phyloP scores from a whole-genome alignment of 768 basidiomycete species.

The Termitomyces sp. region DNA sequence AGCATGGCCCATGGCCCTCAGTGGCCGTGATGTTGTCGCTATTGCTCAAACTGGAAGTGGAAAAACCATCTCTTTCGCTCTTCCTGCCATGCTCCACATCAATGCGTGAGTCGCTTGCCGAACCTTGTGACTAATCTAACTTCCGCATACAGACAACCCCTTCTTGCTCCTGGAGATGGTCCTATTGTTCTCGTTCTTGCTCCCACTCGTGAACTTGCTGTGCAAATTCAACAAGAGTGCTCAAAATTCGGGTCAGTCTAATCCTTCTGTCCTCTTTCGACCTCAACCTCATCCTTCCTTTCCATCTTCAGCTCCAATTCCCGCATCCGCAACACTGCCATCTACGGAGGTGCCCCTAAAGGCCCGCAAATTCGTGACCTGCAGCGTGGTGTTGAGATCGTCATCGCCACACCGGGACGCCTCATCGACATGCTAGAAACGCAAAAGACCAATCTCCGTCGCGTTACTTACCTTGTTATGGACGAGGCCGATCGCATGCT shows the following conservation, averaged over 20 bases:
- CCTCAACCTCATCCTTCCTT: background rate
- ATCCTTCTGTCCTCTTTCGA: background rate
- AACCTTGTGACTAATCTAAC: constrained; percentile 10
- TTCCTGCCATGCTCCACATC: constrained; percentile 99
- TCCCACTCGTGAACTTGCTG: constrained; percentile 96
- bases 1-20: constrained; percentile 98
- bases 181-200: constrained; percentile 96
- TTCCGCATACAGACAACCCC: constrained; percentile 63
- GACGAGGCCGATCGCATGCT: constrained; percentile 99
- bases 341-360: constrained; percentile 98
- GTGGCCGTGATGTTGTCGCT: constrained; percentile 89
- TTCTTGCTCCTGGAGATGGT: constrained; percentile 90
- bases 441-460: constrained; percentile 92
- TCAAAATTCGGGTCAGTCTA: constrained; percentile 86
- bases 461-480: constrained; percentile 97
- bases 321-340: constrained; percentile 95
- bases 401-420: constrained; percentile 99
- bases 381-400: constrained; percentile 94
- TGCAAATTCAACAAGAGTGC: constrained; percentile 98
- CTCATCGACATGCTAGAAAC: constrained; percentile 98
- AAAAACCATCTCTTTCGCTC: constrained; percentile 97
- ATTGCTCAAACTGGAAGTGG: constrained; percentile 98
- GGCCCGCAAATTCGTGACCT: constrained; percentile 98
- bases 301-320: constrained; percentile 62
- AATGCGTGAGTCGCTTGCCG: constrained; percentile 68